These are phyloP conservation scores for Botrytis pseudocinerea DNA, from an alignment of 2,329 filamentous ascomycete genomes.

Conservation along the genomic window DNA sequence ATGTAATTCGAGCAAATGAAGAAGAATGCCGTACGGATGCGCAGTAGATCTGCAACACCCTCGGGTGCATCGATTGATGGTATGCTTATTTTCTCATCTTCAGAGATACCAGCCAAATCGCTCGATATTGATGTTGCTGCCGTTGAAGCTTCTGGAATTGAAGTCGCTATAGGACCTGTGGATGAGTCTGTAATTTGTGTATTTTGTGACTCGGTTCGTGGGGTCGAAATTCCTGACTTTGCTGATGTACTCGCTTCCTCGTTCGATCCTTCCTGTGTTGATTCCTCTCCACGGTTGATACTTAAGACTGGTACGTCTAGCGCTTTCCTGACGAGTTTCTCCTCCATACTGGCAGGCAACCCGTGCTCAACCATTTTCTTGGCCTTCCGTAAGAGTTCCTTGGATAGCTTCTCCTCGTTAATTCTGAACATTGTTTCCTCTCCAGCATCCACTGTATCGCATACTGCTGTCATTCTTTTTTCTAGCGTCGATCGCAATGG, in stretches of 20 bases:
- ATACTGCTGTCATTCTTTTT: conserved; percentile 66
- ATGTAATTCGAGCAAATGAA: conserved; percentile 54
- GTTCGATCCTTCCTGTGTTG: conserved; percentile 36
- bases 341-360: conserved; percentile 79
- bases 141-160: conserved; percentile 44
- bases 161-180: conserved; percentile 42
- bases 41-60: conserved; percentile 46
- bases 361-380: conserved; percentile 62
- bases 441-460: conserved; percentile 79
- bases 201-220: conserved; percentile 40
- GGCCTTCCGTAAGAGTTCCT: conserved; percentile 70
- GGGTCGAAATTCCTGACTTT: conserved; percentile 37
- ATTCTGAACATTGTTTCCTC: conserved; percentile 85
- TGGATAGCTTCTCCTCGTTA: conserved; percentile 68
- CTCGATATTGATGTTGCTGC: conserved; percentile 43
- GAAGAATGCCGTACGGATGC: conserved; percentile 50
- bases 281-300: conserved; percentile 59
- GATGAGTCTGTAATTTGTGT: conserved; percentile 39
- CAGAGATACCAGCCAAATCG: conserved; percentile 24
- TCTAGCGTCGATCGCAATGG: conserved; percentile 55
- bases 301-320: conserved; percentile 75
- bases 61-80: conserved; percentile 39
- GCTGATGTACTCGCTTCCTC: conserved; percentile 31
- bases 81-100: conserved; percentile 32
- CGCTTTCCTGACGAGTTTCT: conserved; percentile 74